Percentiles rank a stretch among this genome's conserved stretches.
Evolutionary conservation across 2,329 filamentous ascomycete species (phyloP).

Genomic region (Cordyceps fumosorosea): DNA sequence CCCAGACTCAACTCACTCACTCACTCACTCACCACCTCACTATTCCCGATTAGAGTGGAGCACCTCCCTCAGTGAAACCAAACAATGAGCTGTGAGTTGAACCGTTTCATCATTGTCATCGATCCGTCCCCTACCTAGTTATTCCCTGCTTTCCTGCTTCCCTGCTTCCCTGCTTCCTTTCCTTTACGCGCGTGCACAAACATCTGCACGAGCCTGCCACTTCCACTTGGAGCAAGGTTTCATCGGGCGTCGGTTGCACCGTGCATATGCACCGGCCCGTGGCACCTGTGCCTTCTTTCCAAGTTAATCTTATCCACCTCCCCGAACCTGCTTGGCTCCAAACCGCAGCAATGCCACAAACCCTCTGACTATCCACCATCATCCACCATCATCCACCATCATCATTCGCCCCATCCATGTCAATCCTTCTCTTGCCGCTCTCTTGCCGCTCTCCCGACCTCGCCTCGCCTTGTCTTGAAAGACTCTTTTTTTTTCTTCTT

Average conservation of each 20-base stretch:
- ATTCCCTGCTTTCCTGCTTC: no score
- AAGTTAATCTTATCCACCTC: conserved; percentile 1
- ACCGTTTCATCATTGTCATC: not conserved
- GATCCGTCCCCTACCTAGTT: not conserved
- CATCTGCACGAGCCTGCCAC: not conserved
- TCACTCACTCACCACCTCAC: not conserved
- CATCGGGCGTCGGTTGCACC: not conserved
- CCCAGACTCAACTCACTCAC: not conserved
- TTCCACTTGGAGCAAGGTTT: not conserved
- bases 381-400: not conserved
- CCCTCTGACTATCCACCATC: not conserved
- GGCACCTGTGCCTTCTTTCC: no score
- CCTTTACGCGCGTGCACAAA: not conserved
- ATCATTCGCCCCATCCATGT: not conserved
- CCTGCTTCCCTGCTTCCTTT: not conserved
- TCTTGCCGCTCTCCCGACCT: no score
- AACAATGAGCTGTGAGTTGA: conserved; percentile 10
- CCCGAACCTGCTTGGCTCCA: not conserved
- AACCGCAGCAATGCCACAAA: conserved; percentile 3
- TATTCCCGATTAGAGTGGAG: not conserved
- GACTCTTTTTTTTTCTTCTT: not conserved
- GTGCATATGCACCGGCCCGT: not conserved
- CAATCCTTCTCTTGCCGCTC: not conserved
- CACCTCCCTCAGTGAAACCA: not conserved
- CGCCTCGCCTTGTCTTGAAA: not conserved